These are phyloP conservation scores for Fusarium clavum DNA, from an alignment of 2,329 filamentous ascomycete species.

Conservation along the genomic window DNA sequence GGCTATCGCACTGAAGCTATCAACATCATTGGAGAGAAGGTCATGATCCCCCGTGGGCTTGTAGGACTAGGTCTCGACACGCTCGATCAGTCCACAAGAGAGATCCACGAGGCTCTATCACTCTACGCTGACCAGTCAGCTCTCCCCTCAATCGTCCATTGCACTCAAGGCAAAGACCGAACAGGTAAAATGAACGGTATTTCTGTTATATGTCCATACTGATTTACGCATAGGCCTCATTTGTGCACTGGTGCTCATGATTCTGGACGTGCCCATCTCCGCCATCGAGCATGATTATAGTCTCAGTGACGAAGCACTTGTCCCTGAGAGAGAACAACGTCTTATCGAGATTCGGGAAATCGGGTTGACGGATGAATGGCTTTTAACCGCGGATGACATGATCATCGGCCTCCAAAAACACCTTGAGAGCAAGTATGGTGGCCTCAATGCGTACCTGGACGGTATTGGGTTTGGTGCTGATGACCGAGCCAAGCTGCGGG, in stretches of 20 bases:
- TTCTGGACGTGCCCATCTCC: constrained; percentile 66
- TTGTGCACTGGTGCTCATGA: constrained; percentile 74
- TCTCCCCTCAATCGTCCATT: constrained; percentile 80
- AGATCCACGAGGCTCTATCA: constrained; percentile 61
- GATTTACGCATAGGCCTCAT: constrained; percentile 70
- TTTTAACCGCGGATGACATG: constrained; percentile 72
- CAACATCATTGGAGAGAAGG: constrained; percentile 73
- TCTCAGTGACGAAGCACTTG: constrained; percentile 70
- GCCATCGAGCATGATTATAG: constrained; percentile 80
- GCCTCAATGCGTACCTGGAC: constrained; percentile 73
- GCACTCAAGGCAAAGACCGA: constrained; percentile 90
- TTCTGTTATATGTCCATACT: neutral
- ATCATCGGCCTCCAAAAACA: constrained; percentile 69
- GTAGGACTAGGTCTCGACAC: constrained; percentile 76
- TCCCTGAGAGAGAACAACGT: constrained; percentile 70
- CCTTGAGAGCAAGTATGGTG: constrained; percentile 72
- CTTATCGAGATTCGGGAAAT: constrained; percentile 76
- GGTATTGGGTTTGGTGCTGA: constrained; percentile 67
- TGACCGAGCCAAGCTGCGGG: constrained; percentile 56
- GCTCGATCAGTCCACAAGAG: constrained; percentile 72
- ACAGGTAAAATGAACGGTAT: constrained; percentile 45
- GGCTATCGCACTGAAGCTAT: constrained; percentile 78
- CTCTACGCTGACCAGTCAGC: constrained; percentile 51
- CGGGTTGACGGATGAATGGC: constrained; percentile 80
- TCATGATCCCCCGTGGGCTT: constrained; percentile 79